phyloP scores from a whole-genome alignment of 441 rosid genomes.

The Pelargonium cotyledonis region DNA sequence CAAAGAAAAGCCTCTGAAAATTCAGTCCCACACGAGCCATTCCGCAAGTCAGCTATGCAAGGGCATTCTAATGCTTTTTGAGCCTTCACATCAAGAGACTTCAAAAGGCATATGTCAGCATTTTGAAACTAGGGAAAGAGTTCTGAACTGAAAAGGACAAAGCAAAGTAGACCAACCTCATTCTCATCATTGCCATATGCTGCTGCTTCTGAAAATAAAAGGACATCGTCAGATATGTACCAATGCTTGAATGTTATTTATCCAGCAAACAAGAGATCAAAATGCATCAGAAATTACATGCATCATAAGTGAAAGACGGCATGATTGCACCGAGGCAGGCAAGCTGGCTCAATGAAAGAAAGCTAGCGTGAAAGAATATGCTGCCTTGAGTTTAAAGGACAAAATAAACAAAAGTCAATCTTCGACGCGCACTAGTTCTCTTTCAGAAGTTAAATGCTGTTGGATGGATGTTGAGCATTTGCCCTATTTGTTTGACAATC shows the following conservation, averaged over 20 bases:
- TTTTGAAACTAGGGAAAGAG: constrained; percentile 1
- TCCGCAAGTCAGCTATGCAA: constrained; percentile 77
- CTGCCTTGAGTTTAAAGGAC: neutral
- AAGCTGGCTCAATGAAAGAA: neutral
- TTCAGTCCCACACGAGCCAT: constrained; percentile 60
- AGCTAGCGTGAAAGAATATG: neutral
- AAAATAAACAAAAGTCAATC: neutral
- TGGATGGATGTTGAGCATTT: too few relatives aligned
- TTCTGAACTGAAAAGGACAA: constrained; percentile 5
- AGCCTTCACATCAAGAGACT: constrained; percentile 71
- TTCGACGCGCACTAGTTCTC: neutral
- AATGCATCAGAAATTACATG: neutral
- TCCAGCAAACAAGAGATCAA: neutral
- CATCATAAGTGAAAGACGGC: neutral
- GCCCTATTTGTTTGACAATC: too few relatives aligned
- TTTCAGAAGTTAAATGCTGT: neutral
- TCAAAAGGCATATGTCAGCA: constrained; percentile 27
- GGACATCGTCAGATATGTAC: constrained; percentile 2
- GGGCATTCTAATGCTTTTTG: constrained; percentile 85
- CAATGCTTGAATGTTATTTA: neutral
- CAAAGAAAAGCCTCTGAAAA: constrained; percentile 85
- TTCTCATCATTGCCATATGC: constrained; percentile 60
- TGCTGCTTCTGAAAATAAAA: constrained; percentile 61
- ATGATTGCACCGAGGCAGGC: neutral
- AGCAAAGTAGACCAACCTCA: constrained; percentile 40